These are phyloP conservation scores for Parascedosporium putredinis DNA, from an alignment of 2,329 filamentous ascomycete species.

Conservation along the genomic window DNA sequence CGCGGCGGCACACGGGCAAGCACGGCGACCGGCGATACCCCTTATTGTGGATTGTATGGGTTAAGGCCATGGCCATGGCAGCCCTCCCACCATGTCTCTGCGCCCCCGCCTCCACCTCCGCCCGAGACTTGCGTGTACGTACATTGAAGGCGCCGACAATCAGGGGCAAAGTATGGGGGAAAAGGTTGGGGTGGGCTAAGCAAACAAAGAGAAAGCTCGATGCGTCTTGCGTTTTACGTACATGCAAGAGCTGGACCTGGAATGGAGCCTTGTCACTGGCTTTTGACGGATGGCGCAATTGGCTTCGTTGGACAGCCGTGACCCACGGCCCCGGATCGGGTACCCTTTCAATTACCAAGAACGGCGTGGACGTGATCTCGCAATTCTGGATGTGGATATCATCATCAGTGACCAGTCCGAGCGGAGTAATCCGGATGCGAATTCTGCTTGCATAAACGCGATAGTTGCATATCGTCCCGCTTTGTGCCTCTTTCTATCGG, in stretches of 20 bases:
- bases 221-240: not conserved
- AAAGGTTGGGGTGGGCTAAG: too few relatives aligned
- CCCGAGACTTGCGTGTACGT: not conserved
- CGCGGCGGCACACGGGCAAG: too few relatives aligned
- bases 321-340: not conserved
- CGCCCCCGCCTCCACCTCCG: too few relatives aligned
- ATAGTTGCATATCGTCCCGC: not conserved
- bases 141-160: not conserved
- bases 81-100: not conserved
- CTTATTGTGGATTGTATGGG: constrained; percentile 3
- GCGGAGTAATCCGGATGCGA: not conserved
- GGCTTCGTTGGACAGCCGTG: not conserved
- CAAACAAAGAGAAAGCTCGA: not conserved
- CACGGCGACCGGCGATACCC: too few relatives aligned
- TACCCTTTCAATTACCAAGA: not conserved
- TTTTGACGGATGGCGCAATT: not conserved
- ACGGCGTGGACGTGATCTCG: not conserved
- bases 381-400: constrained; percentile 2
- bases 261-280: not conserved
- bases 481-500: not conserved
- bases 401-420: constrained; percentile 1
- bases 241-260: not conserved
- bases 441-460: not conserved
- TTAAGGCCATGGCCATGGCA: not conserved
- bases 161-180: not conserved